Base-by-base conservation (phyloP, 1,284 basidiomycete genomes). In the Cryptococcus sp. region DNA sequence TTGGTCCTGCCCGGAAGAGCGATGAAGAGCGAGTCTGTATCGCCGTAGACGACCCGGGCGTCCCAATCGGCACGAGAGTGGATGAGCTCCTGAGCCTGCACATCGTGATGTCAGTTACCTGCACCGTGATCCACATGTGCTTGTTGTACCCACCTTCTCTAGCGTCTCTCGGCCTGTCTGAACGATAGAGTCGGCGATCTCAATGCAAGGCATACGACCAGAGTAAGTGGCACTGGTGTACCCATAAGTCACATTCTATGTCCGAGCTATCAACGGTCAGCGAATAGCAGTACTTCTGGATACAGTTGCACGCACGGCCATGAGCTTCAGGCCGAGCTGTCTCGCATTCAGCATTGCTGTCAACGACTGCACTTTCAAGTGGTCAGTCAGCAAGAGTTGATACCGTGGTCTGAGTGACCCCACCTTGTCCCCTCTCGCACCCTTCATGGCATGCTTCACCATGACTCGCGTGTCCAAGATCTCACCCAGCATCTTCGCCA, bases 151-250 rank as follows among this genome's bases (percentile, higher is more conserved):
- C 38, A 88, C 91, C 82, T 92, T 91, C 76, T 98, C 94, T 18
- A 98, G 80, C 0, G 92, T 98, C 77, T 98, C 94, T 39, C 95
- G 82, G 2, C 95, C 95, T 20, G 85, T 93, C 77, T 98, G 94
- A 0, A 98, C 95, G 63, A 98, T 98, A 54, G 91, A 91, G 71
- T 98, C 95, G 0, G 95, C 96, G 40, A 98, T 91, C 78, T 98
- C 94, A 18, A 98, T 94, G 20, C 91, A 92, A 18, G 96, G 95
- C 96, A 98, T 98, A 47, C 95, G 82, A 2, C 96, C 95, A 16
- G 93, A 97, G 69, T 86, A 97, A 1, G 88, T 88, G 1, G 95
- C 95, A 57, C 87, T 84, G 0, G 93, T 97, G 73, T 98, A 98
- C 0, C 94, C 94, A 69, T 97, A 97, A 0, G 90, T 93, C 38